Evolutionary conservation across 176 grass and related monocot genomes (phyloP).

Genomic region (Phyllostachys edulis): DNA sequence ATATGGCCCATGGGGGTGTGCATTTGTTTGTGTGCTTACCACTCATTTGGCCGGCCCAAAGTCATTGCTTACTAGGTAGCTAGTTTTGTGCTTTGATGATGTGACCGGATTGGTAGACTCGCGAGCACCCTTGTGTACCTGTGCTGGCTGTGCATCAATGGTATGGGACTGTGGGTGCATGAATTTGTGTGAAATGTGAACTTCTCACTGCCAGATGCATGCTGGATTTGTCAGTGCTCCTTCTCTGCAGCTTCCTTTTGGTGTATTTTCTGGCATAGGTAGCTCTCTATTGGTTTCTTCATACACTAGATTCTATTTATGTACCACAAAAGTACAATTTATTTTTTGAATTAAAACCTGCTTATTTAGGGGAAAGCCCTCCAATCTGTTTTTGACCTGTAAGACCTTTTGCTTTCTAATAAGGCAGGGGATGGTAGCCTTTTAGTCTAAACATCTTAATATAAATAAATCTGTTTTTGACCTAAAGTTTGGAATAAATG

Average conservation of each 20-base stretch:
- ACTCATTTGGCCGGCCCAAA: not conserved
- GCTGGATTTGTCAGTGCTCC: not conserved
- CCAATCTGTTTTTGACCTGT: not conserved
- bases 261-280: not conserved
- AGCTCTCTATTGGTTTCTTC: not conserved
- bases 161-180: not conserved
- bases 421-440: not conserved
- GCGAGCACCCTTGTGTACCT: not conserved
- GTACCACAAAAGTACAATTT: not conserved
- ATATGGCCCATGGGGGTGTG: not conserved
- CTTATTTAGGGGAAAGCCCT: not conserved
- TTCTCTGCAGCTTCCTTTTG: not conserved
- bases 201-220: not conserved
- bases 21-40: not conserved
- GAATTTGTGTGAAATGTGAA: not conserved
- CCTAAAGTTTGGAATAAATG: not conserved
- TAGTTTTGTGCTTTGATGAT: not conserved
- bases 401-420: not conserved
- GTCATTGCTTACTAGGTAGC: not conserved
- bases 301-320: not conserved
- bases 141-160: not conserved
- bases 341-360: not conserved
- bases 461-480: not conserved
- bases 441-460: not conserved
- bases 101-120: not conserved